Evolutionary conservation across 2,329 filamentous ascomycete genomes (phyloP).

Genomic region (Rosellinia necatrix): DNA sequence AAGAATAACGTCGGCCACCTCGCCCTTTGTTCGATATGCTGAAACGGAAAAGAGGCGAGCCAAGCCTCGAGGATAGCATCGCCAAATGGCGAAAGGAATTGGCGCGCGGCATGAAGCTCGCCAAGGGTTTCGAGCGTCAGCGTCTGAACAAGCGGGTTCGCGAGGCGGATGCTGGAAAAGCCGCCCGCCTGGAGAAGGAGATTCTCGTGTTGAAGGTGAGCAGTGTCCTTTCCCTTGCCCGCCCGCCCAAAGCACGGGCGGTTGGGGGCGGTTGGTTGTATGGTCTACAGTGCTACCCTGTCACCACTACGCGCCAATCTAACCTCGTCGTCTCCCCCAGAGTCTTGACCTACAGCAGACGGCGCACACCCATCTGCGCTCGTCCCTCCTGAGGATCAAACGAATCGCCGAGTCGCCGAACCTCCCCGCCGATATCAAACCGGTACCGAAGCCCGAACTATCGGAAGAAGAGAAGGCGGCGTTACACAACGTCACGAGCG

Average conservation of each 20-base stretch:
- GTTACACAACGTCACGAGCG: constrained; percentile 64
- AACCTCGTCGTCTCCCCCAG: constrained; percentile 40
- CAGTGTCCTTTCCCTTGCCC: neutral
- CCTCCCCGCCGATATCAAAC: constrained; percentile 54
- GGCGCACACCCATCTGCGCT: constrained; percentile 60
- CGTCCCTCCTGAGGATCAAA: constrained; percentile 59
- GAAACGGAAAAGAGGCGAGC: constrained; percentile 58
- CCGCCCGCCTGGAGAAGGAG: constrained; percentile 66
- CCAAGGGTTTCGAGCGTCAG: constrained; percentile 79
- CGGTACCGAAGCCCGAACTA: constrained; percentile 55
- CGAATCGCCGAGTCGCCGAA: constrained; percentile 55
- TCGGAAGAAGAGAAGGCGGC: constrained; percentile 56
- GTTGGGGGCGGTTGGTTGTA: too few relatives aligned
- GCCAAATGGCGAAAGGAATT: constrained; percentile 63
- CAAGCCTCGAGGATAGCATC: constrained; percentile 55
- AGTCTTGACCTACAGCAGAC: constrained; percentile 62
- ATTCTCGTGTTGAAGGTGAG: constrained; percentile 59
- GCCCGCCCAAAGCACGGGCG: neutral
- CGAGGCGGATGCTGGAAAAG: constrained; percentile 56
- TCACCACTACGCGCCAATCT: neutral
- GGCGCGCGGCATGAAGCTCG: constrained; percentile 69
- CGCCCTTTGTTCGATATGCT: constrained; percentile 26
- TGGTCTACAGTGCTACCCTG: too few relatives aligned
- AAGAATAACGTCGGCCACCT: neutral
- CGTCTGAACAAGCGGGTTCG: constrained; percentile 67